phyloP scores from a whole-genome alignment of 2,329 filamentous ascomycete genomes.

The Talaromyces rugulosus region DNA sequence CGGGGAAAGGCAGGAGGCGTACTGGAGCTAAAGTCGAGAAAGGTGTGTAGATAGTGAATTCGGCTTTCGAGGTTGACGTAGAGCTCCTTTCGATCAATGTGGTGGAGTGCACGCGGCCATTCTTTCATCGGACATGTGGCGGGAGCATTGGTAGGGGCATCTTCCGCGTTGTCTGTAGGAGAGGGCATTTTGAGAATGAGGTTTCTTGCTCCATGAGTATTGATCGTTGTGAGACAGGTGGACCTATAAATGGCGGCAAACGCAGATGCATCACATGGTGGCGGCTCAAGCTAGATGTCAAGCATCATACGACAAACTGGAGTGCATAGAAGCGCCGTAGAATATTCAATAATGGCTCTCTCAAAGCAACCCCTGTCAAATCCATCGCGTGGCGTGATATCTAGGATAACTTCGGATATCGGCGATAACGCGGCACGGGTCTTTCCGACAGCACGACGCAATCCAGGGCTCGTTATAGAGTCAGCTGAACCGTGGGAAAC shows the following conservation, averaged over 20 bases:
- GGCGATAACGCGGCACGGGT: constrained; percentile 11
- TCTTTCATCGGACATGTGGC: constrained; percentile 10
- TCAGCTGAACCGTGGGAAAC: not conserved
- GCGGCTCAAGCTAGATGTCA: not conserved
- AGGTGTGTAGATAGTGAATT: constrained; percentile 69
- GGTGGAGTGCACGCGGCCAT: constrained; percentile 38
- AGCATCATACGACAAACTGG: not conserved
- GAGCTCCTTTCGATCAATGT: constrained; percentile 66
- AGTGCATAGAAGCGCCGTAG: not conserved
- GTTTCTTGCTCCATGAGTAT: not conserved
- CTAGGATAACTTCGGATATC: constrained; percentile 14
- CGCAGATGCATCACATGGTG: not conserved
- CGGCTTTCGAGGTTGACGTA: constrained; percentile 67
- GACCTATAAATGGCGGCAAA: not conserved
- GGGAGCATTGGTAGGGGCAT: not conserved
- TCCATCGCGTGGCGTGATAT: constrained; percentile 7
- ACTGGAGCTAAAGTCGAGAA: constrained; percentile 71
- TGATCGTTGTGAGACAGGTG: not conserved
- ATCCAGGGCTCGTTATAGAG: not conserved
- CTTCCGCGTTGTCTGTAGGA: not conserved
- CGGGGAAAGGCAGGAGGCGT: constrained; percentile 26
- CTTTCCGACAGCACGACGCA: not conserved
- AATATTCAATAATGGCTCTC: not conserved
- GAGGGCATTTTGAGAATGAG: not conserved
- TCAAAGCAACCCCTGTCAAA: not conserved